phyloP scores from a whole-genome alignment of 768 basidiomycete genomes.

The Mycena rebaudengoi region DNA sequence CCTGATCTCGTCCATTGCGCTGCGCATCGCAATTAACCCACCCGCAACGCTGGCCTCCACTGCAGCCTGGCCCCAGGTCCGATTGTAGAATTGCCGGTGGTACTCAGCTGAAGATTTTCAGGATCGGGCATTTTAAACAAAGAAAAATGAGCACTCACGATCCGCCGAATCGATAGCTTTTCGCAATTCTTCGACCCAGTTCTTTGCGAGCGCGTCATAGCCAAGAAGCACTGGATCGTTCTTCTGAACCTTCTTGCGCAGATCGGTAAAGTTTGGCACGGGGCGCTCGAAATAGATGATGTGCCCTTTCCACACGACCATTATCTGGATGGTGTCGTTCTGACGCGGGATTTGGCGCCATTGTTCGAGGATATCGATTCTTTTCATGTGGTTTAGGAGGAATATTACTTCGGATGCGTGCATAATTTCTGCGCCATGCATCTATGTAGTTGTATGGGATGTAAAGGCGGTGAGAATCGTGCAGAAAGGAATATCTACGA shows the following conservation, averaged over 20 bases:
- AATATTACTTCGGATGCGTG: conserved; percentile 6
- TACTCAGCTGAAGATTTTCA: neutral
- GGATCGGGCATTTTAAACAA: neutral
- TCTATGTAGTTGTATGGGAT: neutral
- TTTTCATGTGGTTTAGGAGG: conserved; percentile 3
- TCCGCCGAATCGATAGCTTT: conserved; percentile 13
- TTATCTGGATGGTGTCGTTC: conserved; percentile 8
- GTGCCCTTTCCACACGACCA: conserved; percentile 5
- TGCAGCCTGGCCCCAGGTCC: conserved; percentile 3
- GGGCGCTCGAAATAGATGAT: conserved; percentile 5
- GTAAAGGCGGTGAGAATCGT: neutral
- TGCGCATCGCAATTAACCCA: neutral
- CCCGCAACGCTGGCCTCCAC: neutral
- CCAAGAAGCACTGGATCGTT: neutral
- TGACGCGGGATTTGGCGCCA: conserved; percentile 4
- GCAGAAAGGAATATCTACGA: neutral
- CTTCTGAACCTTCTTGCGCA: neutral
- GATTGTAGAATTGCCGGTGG: conserved; percentile 5
- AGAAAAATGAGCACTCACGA: conserved; percentile 2
- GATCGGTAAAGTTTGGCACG: neutral
- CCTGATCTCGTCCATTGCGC: conserved; percentile 6
- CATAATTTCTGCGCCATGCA: conserved; percentile 18
- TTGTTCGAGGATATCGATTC: neutral
- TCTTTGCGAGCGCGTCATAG: conserved; percentile 8
- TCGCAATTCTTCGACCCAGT: conserved; percentile 12